Evolutionary conservation across 108 stramenopile species (phyloP).

Genomic region (Pseudonitzschia delicatissima): DNA sequence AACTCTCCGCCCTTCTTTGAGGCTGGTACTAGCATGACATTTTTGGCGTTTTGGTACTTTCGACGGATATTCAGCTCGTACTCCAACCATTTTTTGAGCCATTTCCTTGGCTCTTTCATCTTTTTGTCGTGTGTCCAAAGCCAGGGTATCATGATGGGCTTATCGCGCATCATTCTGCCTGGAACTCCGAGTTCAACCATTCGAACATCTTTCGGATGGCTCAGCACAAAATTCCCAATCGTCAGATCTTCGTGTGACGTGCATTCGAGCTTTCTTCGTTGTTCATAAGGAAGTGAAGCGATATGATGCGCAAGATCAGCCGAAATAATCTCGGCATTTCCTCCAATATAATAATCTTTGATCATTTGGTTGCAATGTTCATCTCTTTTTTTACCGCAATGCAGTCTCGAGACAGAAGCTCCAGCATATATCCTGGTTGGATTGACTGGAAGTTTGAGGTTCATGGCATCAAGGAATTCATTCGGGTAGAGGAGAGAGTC

Average conservation of each 20-base stretch:
- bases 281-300: not conserved
- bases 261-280: not conserved
- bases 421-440: conserved; percentile 6
- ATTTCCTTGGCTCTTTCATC: conserved; percentile 11
- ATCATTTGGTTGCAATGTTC: conserved; percentile 11
- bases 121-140: conserved; percentile 12
- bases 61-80: not conserved
- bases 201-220: conserved; percentile 10
- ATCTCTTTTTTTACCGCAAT: conserved; percentile 6
- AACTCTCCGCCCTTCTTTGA: not conserved
- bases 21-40: conserved; percentile 1
- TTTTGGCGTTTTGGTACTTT: not conserved
- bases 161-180: not conserved
- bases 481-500: conserved; percentile 23
- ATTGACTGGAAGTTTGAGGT: not conserved
- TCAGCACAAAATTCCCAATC: conserved; percentile 31
- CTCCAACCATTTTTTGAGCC: not conserved
- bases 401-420: conserved; percentile 1
- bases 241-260: conserved; percentile 23
- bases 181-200: not conserved
- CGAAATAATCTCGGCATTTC: conserved; percentile 9
- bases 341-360: conserved; percentile 12
- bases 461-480: conserved; percentile 4
- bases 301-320: conserved; percentile 12
- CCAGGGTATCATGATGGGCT: not conserved